Evolutionary conservation across 1,284 basidiomycete genomes (phyloP).

Genomic region (Athelia psychrophila): DNA sequence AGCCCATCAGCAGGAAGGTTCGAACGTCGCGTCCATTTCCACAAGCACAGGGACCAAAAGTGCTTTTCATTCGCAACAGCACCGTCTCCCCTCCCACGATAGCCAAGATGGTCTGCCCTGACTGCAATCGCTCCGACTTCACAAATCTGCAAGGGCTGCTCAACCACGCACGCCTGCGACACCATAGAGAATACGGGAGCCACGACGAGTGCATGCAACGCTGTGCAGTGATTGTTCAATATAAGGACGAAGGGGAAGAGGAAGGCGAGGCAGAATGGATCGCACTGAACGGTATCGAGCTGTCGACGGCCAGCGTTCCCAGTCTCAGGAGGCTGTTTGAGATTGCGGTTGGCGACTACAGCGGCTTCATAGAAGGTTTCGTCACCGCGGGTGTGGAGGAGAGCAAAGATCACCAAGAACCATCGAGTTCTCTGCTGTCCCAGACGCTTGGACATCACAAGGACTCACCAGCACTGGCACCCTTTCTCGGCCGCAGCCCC

Average conservation of each 20-base stretch:
- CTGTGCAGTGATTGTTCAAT: constrained; percentile 48
- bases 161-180: constrained; percentile 70
- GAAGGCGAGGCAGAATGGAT: constrained; percentile 43
- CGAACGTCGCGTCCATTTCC: constrained; percentile 8
- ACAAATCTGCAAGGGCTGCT: constrained; percentile 73
- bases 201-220: constrained; percentile 73
- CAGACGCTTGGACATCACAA: constrained; percentile 66
- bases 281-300: constrained; percentile 50
- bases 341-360: constrained; percentile 56
- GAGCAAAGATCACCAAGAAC: constrained; percentile 8
- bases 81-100: constrained; percentile 32
- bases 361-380: constrained; percentile 10
- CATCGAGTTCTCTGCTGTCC: constrained; percentile 42
- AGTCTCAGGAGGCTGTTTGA: constrained; percentile 67
- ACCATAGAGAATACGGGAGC: constrained; percentile 65
- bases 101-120: constrained; percentile 54
- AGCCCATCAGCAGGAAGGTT: not conserved
- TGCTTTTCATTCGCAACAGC: constrained; percentile 41
- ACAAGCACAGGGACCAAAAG: constrained; percentile 32
- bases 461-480: constrained; percentile 69
- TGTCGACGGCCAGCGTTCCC: constrained; percentile 54
- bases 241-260: constrained; percentile 15
- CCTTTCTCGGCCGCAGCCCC: constrained; percentile 60
- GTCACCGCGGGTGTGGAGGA: constrained; percentile 2
- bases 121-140: constrained; percentile 61